These are phyloP conservation scores for Nakaseomyces uthaithaninus DNA, from an alignment of 1,139 yeast species.

Conservation along the genomic window DNA sequence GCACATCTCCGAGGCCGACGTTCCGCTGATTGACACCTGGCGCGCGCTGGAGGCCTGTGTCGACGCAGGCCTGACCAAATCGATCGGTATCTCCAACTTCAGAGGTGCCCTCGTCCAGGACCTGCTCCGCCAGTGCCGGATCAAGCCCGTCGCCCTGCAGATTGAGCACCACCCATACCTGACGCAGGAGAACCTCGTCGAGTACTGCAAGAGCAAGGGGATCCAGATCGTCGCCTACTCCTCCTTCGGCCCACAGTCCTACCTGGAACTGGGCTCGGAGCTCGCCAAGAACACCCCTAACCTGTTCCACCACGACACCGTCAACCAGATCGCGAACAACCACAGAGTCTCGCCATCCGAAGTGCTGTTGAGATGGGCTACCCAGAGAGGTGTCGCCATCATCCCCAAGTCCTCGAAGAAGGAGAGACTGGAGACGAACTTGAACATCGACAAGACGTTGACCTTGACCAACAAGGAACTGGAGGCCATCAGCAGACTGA, in stretches of 20 bases:
- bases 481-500: constrained; percentile 45
- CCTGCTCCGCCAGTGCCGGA: constrained; percentile 59
- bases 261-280: constrained; percentile 50
- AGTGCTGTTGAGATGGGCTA: constrained; percentile 72
- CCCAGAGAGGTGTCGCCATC: constrained; percentile 62
- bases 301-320: constrained; percentile 47
- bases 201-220: constrained; percentile 51
- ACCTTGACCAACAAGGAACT: constrained; percentile 49
- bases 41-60: constrained; percentile 62
- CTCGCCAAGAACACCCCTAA: constrained; percentile 47
- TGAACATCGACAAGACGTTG: constrained; percentile 44
- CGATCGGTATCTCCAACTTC: constrained; percentile 83
- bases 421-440: constrained; percentile 51
- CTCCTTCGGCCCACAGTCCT: constrained; percentile 74
- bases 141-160: constrained; percentile 72
- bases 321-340: constrained; percentile 45
- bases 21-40: constrained; percentile 74
- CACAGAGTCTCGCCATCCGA: constrained; percentile 46
- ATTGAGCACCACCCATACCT: constrained; percentile 91
- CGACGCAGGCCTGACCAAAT: constrained; percentile 55
- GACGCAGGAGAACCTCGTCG: constrained; percentile 62
- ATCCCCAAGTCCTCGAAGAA: constrained; percentile 68
- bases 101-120: constrained; percentile 68
- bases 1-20: constrained; percentile 49
- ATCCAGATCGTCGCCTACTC: constrained; percentile 79